Percentiles rank a stretch among this genome's conserved stretches.
These are phyloP conservation scores for Strigomonas galati DNA, from an alignment of 208 protist genomes.

Conservation along the genomic window DNA sequence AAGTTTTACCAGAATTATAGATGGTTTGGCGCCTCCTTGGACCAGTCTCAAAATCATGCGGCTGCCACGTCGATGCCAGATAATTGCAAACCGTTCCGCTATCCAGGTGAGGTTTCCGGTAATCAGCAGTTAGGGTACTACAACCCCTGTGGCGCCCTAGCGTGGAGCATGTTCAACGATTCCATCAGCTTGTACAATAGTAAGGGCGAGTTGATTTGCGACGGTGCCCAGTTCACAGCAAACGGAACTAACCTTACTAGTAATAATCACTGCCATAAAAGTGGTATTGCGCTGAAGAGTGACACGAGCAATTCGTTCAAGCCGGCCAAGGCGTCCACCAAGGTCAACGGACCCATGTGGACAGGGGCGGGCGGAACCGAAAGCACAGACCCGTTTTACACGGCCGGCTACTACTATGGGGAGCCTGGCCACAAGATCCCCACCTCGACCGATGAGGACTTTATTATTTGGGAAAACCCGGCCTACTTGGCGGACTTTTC, in stretches of 20 bases:
- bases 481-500: slow-evolving; percentile 94
- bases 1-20: slow-evolving; percentile 99
- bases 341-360: slow-evolving; percentile 33
- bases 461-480: slow-evolving; percentile 97
- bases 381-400: slow-evolving; percentile 60
- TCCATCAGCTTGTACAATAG: slow-evolving; percentile 70
- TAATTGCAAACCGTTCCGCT: slow-evolving; percentile 48
- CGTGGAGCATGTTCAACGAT: slow-evolving; percentile 97
- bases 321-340: slow-evolving; percentile 23
- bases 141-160: slow-evolving; percentile 95
- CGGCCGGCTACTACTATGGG: slow-evolving; percentile 72
- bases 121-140: slow-evolving; percentile 60
- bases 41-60: slow-evolving; percentile 58
- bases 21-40: slow-evolving; percentile 79
- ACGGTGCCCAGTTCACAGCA: slow-evolving; percentile 57
- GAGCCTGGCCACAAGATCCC: slow-evolving; percentile 85
- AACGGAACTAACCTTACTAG: slow-evolving; percentile 24
- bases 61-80: slow-evolving; percentile 9
- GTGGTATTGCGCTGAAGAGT: slow-evolving; percentile 92
- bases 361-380: slow-evolving; percentile 22
- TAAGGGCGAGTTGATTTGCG: slow-evolving; percentile 64
- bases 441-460: slow-evolving; percentile 90
- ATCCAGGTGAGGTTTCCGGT: slow-evolving; percentile 55
- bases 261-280: slow-evolving; percentile 70
- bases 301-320: slow-evolving; percentile 86